phyloP scores from a whole-genome alignment of 768 basidiomycete genomes.

The Naganishia randhawae region DNA sequence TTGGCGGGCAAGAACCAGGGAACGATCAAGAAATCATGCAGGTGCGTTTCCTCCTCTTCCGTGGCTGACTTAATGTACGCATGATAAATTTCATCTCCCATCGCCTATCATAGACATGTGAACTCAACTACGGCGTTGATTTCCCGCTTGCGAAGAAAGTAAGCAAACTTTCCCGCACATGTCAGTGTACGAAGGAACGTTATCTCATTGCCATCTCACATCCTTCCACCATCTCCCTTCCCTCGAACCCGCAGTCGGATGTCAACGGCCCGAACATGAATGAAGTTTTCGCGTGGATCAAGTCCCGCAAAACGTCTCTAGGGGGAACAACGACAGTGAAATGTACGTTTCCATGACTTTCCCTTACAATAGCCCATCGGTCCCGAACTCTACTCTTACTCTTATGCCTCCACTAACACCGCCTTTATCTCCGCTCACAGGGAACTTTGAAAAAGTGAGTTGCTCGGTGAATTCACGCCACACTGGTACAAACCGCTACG shows the following conservation, averaged over 20 bases:
- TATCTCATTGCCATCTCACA: neutral
- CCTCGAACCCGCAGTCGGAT: slow-evolving; percentile 52
- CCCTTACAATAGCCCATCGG: neutral
- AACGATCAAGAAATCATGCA: slow-evolving; percentile 65
- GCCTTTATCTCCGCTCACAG: slow-evolving; percentile 14
- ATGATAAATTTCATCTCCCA: slow-evolving; percentile 7
- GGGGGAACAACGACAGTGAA: slow-evolving; percentile 47
- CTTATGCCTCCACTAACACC: slow-evolving; percentile 8
- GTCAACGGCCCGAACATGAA: slow-evolving; percentile 85
- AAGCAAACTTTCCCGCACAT: slow-evolving; percentile 10
- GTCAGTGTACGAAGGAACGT: neutral
- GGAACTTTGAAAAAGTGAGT: slow-evolving; percentile 75
- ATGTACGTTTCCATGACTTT: slow-evolving; percentile 27
- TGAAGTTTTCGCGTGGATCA: slow-evolving; percentile 77
- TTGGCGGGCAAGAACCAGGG: slow-evolving; percentile 80
- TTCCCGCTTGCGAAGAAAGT: slow-evolving; percentile 91
- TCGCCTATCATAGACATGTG: slow-evolving; percentile 65
- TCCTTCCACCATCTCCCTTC: neutral
- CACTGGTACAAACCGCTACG: no score
- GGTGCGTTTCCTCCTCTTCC: slow-evolving; percentile 33
- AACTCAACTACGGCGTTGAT: slow-evolving; percentile 77
- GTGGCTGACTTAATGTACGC: no score
- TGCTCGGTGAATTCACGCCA: no score
- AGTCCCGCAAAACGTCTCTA: slow-evolving; percentile 60
- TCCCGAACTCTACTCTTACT: slow-evolving; percentile 36